Percentiles rank a stretch among this genome's conserved stretches.
Conservation (phyloP, 1,284 basidiomycete genomes). For the Cryptococcus sp. region DNA sequence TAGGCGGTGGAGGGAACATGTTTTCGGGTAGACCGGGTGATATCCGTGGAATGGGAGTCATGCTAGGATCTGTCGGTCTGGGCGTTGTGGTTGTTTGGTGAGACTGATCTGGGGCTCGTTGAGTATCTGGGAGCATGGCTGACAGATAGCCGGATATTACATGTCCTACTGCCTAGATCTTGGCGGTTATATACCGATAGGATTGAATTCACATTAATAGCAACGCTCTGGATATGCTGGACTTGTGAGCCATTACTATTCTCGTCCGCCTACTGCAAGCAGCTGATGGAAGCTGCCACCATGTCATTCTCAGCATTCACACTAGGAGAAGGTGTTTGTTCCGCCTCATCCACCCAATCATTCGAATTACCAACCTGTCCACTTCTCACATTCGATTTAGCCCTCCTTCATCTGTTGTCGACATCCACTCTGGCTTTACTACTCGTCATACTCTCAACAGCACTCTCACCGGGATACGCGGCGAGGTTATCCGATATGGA, state of each 20-base stretch:
- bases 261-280: neutral
- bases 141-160: neutral
- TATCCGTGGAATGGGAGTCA: conserved; percentile 22
- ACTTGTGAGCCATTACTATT: conserved; percentile 23
- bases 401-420: conserved; percentile 30
- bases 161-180: conserved; percentile 16
- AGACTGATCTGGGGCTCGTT: conserved; percentile 1
- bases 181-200: conserved; percentile 35
- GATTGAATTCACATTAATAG: conserved; percentile 29
- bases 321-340: conserved; percentile 26
- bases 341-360: conserved; percentile 4
- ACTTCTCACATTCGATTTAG: conserved; percentile 33
- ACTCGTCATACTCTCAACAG: conserved; percentile 29
- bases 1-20: conserved; percentile 23
- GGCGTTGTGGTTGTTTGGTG: conserved; percentile 19
- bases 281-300: conserved; percentile 22
- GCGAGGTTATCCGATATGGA: neutral
- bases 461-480: conserved; percentile 19
- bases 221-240: conserved; percentile 40
- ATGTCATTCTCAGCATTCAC: conserved; percentile 39
- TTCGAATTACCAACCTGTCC: conserved; percentile 29
- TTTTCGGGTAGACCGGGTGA: conserved; percentile 21
- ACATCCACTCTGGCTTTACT: conserved; percentile 23
- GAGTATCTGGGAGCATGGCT: neutral
- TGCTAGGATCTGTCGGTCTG: conserved; percentile 21